A percentile compares a stretch with the other conserved stretches of the same genome.
Evolutionary conservation across 352 stramenopile species (phyloP).

Genomic region (Thalassiosira exigua): DNA sequence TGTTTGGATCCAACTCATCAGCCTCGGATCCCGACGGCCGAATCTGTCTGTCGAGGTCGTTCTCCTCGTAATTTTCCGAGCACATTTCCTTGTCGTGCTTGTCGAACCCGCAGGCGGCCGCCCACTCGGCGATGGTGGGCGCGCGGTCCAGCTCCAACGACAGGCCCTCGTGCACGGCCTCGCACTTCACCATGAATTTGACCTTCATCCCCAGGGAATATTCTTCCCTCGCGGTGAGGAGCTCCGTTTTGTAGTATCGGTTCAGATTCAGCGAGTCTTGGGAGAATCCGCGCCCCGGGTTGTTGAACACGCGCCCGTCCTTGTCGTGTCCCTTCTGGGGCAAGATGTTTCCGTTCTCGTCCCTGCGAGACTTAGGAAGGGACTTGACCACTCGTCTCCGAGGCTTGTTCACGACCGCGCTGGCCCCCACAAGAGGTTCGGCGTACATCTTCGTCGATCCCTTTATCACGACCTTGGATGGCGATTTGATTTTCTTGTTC

Average conservation of each 20-base stretch:
- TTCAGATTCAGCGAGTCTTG: constrained; percentile 70
- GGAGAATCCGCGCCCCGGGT: constrained; percentile 8
- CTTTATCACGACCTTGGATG: constrained; percentile 22
- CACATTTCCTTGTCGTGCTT: constrained; percentile 45
- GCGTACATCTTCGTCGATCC: constrained; percentile 23
- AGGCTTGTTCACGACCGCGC: constrained; percentile 48
- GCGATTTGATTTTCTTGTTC: background rate
- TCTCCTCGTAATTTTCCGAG: constrained; percentile 55
- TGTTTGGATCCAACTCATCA: constrained; percentile 72
- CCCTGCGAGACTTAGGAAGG: constrained; percentile 43
- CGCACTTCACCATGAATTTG: constrained; percentile 80
- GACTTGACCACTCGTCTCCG: constrained; percentile 45
- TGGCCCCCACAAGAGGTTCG: constrained; percentile 44
- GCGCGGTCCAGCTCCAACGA: constrained; percentile 48
- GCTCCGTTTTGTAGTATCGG: constrained; percentile 78
- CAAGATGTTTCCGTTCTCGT: constrained; percentile 40
- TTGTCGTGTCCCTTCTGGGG: constrained; percentile 13
- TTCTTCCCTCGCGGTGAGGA: constrained; percentile 76
- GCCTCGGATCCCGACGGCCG: constrained; percentile 57
- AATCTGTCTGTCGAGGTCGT: constrained; percentile 64
- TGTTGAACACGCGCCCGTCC: constrained; percentile 13
- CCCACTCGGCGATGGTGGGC: constrained; percentile 81
- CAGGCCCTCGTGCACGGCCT: constrained; percentile 79
- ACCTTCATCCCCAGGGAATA: constrained; percentile 78
- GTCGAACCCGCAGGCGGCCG: constrained; percentile 74